Conservation (phyloP, 176 grass and related monocot species). For the Aegilops longissima region DNA sequence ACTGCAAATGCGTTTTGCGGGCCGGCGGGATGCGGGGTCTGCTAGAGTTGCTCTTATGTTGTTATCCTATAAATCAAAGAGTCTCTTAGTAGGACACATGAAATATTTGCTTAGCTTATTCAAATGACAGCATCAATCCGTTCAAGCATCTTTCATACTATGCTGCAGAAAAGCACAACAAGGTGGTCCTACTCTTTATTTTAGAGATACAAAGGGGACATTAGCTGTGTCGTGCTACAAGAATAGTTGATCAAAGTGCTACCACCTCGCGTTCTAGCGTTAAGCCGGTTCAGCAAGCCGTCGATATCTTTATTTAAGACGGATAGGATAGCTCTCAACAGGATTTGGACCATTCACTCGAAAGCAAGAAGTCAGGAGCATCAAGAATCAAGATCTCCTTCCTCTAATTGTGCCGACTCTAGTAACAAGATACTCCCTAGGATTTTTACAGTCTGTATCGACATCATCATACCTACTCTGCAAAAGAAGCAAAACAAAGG, state of each 20-base stretch:
- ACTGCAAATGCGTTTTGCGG: too few relatives aligned
- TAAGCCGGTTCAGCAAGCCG: too few relatives aligned
- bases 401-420: neutral
- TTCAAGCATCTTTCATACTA: conserved; percentile 10
- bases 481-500: conserved; percentile 28
- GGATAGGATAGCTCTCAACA: neutral
- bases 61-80: too few relatives aligned
- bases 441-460: conserved; percentile 21
- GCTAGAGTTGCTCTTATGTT: too few relatives aligned
- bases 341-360: neutral
- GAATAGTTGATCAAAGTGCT: too few relatives aligned
- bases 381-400: neutral
- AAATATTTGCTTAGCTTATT: neutral
- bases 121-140: neutral
- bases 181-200: neutral
- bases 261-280: too few relatives aligned
- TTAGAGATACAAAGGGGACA: neutral
- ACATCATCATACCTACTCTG: conserved; percentile 12
- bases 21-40: too few relatives aligned
- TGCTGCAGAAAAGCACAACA: neutral
- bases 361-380: neutral
- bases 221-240: too few relatives aligned
- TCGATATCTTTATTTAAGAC: neutral
- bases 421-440: conserved; percentile 10
- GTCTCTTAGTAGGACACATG: neutral